Evolutionary conservation across 2,329 filamentous ascomycete genomes (phyloP), one percentile per base, ranked within the genome.

Genomic region (Diplodia seriata): DNA sequence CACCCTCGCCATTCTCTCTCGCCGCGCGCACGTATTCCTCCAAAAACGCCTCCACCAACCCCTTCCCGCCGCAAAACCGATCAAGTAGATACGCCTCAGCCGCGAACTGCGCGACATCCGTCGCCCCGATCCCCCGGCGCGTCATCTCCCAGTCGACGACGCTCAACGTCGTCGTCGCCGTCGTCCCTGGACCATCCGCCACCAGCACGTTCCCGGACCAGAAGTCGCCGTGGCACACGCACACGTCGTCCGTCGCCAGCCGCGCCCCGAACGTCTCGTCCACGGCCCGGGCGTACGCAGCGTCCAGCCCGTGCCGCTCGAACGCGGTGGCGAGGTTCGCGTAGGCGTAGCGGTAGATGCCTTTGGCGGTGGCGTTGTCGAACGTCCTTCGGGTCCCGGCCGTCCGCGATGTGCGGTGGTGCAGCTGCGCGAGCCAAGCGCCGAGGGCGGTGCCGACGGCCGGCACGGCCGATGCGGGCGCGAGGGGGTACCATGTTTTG

Each of bases 131-230:
- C 4, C 78, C 79, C 2, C 75, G 70, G 2, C 78, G 71, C 1
- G 71, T 71, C 62, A 77, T 75, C 59, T 80, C 77, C 77, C 77
- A 81, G 51, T 81, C 77, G 9, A 77, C 74, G 11, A 81, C 57
- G 1, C 75, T 79, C 5, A 79, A 56, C 4, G 33, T 43, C 31
- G 6, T 31, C 49, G 20, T 7, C 20, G 20, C 5, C 31, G 31
- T 33, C 54, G 11, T 14, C 31, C 6, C 26, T 18, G 18, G 11
- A 7, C 50, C 29, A 11, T n/a, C 31, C 15, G 7, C 50, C 6
- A 80, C 71, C 8, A 80, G 69, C 0, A 80, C 71, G 36, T 80
- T 80, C 0, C 77, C 77, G 1, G 78, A 76, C 78, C 78, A 80
- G 66, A 79, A 80, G 59, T 80, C 77, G 26, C 78, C 79, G 56